Percentiles rank a stretch among this genome's conserved stretches.
Evolutionary conservation across 352 stramenopile species (phyloP).

Genomic region (Phytopythium aichiense): DNA sequence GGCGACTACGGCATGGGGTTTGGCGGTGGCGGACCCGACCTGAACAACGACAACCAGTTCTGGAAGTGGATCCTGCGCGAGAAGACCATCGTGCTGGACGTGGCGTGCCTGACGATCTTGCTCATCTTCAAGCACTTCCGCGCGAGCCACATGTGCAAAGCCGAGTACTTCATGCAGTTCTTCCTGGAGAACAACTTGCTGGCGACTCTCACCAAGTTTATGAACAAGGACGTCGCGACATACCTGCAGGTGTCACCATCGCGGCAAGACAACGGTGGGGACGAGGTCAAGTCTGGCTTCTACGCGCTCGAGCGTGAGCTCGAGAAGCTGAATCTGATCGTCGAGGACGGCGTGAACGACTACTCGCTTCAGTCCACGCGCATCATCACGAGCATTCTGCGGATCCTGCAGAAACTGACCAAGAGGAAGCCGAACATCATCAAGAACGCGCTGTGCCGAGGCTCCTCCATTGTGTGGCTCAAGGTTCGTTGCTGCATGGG

Average conservation of each 20-base stretch:
- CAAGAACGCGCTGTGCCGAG: conserved; percentile 70
- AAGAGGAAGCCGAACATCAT: conserved; percentile 86
- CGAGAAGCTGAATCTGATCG: conserved; percentile 50
- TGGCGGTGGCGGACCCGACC: conserved; percentile 18
- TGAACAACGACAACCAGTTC: conserved; percentile 57
- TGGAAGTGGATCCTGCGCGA: conserved; percentile 84
- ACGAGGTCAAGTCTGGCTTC: conserved; percentile 52
- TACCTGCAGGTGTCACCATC: conserved; percentile 61
- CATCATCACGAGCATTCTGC: conserved; percentile 72
- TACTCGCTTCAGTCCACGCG: conserved; percentile 61
- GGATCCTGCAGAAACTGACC: conserved; percentile 79
- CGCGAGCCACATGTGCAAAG: conserved; percentile 66
- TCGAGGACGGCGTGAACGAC: conserved; percentile 69
- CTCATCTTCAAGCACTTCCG: conserved; percentile 79
- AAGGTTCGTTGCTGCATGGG: conserved; percentile 33
- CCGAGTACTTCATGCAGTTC: conserved; percentile 78
- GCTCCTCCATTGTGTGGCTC: conserved; percentile 76
- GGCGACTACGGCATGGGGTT: conserved; percentile 27
- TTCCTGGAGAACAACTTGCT: conserved; percentile 74
- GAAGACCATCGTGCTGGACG: conserved; percentile 74
- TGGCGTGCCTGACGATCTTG: conserved; percentile 58
- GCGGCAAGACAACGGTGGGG: conserved; percentile 33
- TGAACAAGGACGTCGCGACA: conserved; percentile 81
- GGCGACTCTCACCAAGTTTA: conserved; percentile 77
- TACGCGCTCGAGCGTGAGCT: conserved; percentile 55